These are phyloP conservation scores for Lachnum nothofagi DNA, from an alignment of 2,329 filamentous ascomycete species.

Conservation along the genomic window DNA sequence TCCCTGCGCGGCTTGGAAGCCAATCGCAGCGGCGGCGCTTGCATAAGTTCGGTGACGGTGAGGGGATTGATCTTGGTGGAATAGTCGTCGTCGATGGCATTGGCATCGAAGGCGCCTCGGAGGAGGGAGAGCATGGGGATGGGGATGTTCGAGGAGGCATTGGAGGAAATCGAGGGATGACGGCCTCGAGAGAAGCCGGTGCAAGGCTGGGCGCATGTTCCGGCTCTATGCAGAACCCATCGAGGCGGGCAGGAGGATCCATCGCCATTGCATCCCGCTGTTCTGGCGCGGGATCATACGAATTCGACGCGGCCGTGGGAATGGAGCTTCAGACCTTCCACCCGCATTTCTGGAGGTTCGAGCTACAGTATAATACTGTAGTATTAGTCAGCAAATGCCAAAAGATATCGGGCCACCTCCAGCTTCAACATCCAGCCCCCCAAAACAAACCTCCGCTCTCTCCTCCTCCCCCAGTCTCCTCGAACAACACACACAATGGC, in stretches of 20 bases:
- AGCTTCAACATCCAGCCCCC: too few relatives aligned
- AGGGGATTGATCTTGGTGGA: too few relatives aligned
- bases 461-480: constrained; percentile 6
- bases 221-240: constrained; percentile 10
- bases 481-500: constrained; percentile 28
- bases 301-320: too few relatives aligned
- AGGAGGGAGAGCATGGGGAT: not conserved
- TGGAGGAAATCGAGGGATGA: constrained; percentile 26
- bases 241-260: constrained; percentile 3
- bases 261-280: constrained; percentile 24
- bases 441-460: constrained; percentile 5
- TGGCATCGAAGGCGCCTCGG: not conserved
- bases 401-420: too few relatives aligned
- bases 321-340: constrained; percentile 19
- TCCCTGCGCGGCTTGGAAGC: too few relatives aligned
- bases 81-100: too few relatives aligned
- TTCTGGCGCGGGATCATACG: too few relatives aligned
- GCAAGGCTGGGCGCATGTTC: constrained; percentile 28
- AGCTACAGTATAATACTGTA: too few relatives aligned
- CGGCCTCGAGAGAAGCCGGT: constrained; percentile 29
- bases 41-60: too few relatives aligned
- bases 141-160: constrained; percentile 16
- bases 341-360: constrained; percentile 17
- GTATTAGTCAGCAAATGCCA: too few relatives aligned
- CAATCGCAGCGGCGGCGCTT: too few relatives aligned